Evolutionary conservation across 2,329 filamentous ascomycete genomes (phyloP).

Genomic region (Monosporascus sp.): DNA sequence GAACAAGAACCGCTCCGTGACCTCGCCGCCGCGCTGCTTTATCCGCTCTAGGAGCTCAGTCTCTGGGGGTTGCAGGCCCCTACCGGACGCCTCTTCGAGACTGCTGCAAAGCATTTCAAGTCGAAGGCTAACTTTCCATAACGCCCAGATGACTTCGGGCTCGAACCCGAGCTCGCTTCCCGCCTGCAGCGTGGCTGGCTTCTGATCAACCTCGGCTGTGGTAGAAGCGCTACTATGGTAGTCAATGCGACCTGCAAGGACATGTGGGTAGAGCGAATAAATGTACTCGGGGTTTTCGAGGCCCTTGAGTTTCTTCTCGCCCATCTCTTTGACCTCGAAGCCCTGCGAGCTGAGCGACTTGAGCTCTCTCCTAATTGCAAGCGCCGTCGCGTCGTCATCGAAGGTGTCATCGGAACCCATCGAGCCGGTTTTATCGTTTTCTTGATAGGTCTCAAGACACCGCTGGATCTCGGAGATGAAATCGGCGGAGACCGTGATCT

Average conservation of each 20-base stretch:
- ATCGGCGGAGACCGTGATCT: slow-evolving; percentile 94
- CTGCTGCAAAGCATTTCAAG: slow-evolving; percentile 90
- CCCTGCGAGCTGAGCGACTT: slow-evolving; percentile 83
- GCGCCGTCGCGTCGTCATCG: slow-evolving; percentile 67
- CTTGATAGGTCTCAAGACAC: slow-evolving; percentile 82
- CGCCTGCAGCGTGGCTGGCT: slow-evolving; percentile 56
- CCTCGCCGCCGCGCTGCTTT: slow-evolving; percentile 66
- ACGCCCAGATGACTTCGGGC: slow-evolving; percentile 76
- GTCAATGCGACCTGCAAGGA: slow-evolving; percentile 73
- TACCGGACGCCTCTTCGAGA: slow-evolving; percentile 64
- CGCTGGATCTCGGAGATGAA: slow-evolving; percentile 95
- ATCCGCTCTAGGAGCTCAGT: slow-evolving; percentile 71
- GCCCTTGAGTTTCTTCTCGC: slow-evolving; percentile 91
- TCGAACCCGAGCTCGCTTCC: slow-evolving; percentile 69
- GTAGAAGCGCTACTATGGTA: slow-evolving; percentile 50
- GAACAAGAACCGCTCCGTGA: slow-evolving; percentile 81
- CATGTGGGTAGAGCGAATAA: slow-evolving; percentile 91
- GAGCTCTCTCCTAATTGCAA: slow-evolving; percentile 79
- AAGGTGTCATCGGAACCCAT: slow-evolving; percentile 68
- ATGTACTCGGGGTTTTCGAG: slow-evolving; percentile 95
- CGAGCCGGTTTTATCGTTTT: slow-evolving; percentile 67
- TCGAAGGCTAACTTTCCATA: slow-evolving; percentile 84
- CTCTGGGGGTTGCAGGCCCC: slow-evolving; percentile 70
- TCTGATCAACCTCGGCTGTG: slow-evolving; percentile 36
- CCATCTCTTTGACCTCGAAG: slow-evolving; percentile 94